Evolutionary conservation across 2,329 filamentous ascomycete species (phyloP).

Genomic region (Fusarium nurragi): DNA sequence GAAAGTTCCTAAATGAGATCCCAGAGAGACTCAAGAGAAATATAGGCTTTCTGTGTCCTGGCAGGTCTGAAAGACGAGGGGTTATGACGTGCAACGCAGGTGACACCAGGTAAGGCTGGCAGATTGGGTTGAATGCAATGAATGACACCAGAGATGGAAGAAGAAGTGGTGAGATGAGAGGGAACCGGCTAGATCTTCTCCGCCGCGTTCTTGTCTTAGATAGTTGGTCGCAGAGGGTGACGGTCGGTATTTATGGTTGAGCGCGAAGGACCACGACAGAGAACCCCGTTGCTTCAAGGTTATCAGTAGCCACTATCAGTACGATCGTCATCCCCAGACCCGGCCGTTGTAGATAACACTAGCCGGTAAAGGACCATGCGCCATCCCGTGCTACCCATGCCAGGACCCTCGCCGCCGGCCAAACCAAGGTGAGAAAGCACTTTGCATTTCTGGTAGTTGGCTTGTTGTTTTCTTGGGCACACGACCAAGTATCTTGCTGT

Average conservation of each 20-base stretch:
- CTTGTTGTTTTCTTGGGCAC: conserved; percentile 3
- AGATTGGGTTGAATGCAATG: conserved; percentile 23
- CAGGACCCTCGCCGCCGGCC: conserved; percentile 38
- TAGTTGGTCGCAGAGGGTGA: conserved; percentile 27
- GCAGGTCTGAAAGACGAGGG: conserved; percentile 9
- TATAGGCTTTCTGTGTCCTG: background rate
- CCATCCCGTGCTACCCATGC: background rate
- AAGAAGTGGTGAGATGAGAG: conserved; percentile 10
- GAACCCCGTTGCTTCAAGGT: conserved; percentile 13
- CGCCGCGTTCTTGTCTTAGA: conserved; percentile 20
- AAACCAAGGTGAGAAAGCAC: background rate
- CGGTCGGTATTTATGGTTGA: conserved; percentile 36
- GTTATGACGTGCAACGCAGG: conserved; percentile 38
- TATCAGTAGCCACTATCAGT: conserved; percentile 35
- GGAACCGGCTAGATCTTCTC: conserved; percentile 25
- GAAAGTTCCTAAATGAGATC: background rate
- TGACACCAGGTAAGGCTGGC: conserved; percentile 19
- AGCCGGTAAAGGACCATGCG: conserved; percentile 16
- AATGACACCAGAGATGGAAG: conserved; percentile 13
- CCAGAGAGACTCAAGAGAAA: conserved; percentile 15
- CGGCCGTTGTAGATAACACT: conserved; percentile 38
- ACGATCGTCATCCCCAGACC: conserved; percentile 37
- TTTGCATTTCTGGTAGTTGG: conserved; percentile 29
- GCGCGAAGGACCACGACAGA: background rate
- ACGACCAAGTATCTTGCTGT: background rate